Percentiles rank a stretch among this genome's conserved stretches.
Evolutionary conservation across 2,329 filamentous ascomycete species (phyloP).

Genomic region (Nannizziopsis arthrosporioides): DNA sequence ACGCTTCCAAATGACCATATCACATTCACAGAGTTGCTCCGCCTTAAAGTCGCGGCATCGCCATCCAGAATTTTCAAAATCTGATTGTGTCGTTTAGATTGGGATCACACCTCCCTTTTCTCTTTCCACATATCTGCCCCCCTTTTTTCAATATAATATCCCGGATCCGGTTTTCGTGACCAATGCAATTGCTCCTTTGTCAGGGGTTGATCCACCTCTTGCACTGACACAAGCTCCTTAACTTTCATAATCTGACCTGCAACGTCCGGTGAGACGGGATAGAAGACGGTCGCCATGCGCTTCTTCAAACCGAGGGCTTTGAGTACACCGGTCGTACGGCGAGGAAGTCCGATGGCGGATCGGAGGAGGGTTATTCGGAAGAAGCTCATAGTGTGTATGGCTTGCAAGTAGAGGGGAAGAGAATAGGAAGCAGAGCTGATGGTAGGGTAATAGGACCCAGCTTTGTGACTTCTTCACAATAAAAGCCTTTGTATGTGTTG

Average conservation of each 20-base stretch:
- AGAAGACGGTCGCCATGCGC: conserved; percentile 78
- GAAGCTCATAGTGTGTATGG: conserved; percentile 49
- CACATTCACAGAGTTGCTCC: too few relatives aligned
- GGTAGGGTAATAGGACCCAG: background rate
- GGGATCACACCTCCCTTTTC: conserved; percentile 14
- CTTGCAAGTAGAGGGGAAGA: background rate
- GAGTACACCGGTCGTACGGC: conserved; percentile 67
- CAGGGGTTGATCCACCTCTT: conserved; percentile 58
- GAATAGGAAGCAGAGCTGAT: background rate
- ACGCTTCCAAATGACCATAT: too few relatives aligned
- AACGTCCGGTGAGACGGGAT: conserved; percentile 66
- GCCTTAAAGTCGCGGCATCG: too few relatives aligned
- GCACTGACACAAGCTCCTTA: conserved; percentile 77
- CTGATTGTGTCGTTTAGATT: too few relatives aligned
- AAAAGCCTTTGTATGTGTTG: background rate
- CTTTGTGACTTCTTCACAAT: background rate
- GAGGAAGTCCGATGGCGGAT: conserved; percentile 76
- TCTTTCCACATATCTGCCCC: conserved; percentile 20
- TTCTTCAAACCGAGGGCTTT: conserved; percentile 74
- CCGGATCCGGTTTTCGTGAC: conserved; percentile 60
- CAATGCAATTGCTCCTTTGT: conserved; percentile 58
- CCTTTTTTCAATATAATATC: conserved; percentile 65
- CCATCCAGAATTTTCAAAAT: too few relatives aligned
- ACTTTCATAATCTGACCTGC: conserved; percentile 89
- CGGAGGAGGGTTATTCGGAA: conserved; percentile 88